These are phyloP conservation scores for Hypoxylon sp. DNA, from an alignment of 2,329 filamentous ascomycete species.

Conservation along the genomic window DNA sequence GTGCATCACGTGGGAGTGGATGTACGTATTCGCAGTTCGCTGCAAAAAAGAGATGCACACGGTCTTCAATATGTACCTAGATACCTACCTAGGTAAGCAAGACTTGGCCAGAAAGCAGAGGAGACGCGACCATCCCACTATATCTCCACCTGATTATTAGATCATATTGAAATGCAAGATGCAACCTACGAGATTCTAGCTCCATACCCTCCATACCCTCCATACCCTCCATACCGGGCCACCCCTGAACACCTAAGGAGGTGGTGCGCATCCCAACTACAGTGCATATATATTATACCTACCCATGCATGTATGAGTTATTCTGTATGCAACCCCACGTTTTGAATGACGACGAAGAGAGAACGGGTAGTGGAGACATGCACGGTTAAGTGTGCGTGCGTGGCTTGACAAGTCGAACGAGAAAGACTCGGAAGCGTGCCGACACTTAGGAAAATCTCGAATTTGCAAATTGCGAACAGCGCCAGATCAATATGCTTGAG, in stretches of 20 bases:
- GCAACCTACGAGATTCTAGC: conserved; percentile 36
- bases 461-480: conserved; percentile 11
- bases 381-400: conserved; percentile 32
- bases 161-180: conserved; percentile 41
- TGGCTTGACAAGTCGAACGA: conserved; percentile 37
- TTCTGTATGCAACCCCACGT: conserved; percentile 39
- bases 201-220: conserved; percentile 13
- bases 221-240: neutral
- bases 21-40: neutral
- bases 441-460: conserved; percentile 9
- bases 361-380: conserved; percentile 32
- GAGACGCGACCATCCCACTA: conserved; percentile 15
- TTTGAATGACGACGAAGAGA: conserved; percentile 37
- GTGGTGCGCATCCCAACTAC: neutral
- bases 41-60: conserved; percentile 25
- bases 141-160: conserved; percentile 29
- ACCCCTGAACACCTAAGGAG: neutral
- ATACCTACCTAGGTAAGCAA: conserved; percentile 20
- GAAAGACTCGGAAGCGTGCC: conserved; percentile 38
- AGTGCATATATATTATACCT: neutral
- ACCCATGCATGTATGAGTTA: conserved; percentile 8
- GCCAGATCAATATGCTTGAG: neutral
- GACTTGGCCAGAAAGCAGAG: conserved; percentile 21
- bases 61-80: conserved; percentile 23
- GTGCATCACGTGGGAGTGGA: conserved; percentile 6